Conservation (phyloP, 2,329 filamentous ascomycete genomes). For the Pyrenochaeta sp. region DNA sequence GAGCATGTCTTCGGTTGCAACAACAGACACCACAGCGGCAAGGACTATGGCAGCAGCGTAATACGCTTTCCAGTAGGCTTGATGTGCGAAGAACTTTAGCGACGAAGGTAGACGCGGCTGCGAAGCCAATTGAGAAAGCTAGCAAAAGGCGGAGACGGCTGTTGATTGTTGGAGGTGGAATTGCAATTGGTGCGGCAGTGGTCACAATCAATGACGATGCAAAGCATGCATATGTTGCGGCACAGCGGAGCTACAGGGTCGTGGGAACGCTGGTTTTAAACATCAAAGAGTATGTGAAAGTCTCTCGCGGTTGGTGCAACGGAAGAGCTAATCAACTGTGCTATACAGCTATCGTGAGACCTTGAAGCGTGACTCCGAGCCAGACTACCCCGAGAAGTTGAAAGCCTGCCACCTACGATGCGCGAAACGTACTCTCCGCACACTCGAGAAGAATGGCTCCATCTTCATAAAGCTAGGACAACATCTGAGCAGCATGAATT, state of each 20-base stretch:
- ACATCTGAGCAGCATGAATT: constrained; percentile 95
- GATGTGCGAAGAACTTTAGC: constrained; percentile 17
- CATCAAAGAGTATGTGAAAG: constrained; percentile 80
- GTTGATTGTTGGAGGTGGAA: constrained; percentile 35
- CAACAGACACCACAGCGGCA: constrained; percentile 30
- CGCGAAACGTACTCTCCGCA: constrained; percentile 83
- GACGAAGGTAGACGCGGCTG: constrained; percentile 14
- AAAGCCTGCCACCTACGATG: constrained; percentile 91
- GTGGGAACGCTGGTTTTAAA: constrained; percentile 76
- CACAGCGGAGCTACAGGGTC: constrained; percentile 81
- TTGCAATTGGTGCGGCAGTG: constrained; percentile 51
- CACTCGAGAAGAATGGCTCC: constrained; percentile 94
- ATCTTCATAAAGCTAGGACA: constrained; percentile 99
- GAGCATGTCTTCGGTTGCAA: constrained; percentile 40
- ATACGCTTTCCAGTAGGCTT: constrained; percentile 4
- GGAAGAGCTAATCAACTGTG: constrained; percentile 20
- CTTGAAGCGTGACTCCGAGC: constrained; percentile 73
- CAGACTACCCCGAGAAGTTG: constrained; percentile 73
- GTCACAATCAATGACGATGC: constrained; percentile 71
- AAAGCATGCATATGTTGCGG: constrained; percentile 77
- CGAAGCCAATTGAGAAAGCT: constrained; percentile 18
- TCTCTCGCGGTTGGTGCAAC: background rate
- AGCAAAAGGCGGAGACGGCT: constrained; percentile 38
- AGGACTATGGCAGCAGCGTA: constrained; percentile 10
- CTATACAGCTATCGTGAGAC: constrained; percentile 81